Conservation (phyloP, 2,329 filamentous ascomycete genomes). For the Verticillium albo-atrum region DNA sequence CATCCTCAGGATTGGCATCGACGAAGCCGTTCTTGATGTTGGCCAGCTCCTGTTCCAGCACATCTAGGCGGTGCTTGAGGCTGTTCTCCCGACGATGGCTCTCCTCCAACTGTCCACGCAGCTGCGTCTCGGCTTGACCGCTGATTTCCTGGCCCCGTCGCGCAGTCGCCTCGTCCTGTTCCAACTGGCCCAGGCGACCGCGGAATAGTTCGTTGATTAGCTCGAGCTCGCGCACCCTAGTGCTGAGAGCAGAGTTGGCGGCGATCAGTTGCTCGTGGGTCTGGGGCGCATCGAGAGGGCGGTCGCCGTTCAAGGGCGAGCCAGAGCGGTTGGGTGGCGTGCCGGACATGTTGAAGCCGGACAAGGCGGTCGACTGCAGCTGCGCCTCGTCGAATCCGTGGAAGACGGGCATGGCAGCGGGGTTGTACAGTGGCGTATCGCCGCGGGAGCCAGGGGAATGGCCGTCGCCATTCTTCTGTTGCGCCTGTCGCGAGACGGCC, state of each 20-base stretch:
- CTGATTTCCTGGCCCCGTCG: slow-evolving; percentile 56
- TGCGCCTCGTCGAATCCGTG: slow-evolving; percentile 70
- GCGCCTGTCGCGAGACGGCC: slow-evolving; percentile 55
- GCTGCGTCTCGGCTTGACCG: slow-evolving; percentile 48
- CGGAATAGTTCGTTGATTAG: slow-evolving; percentile 85
- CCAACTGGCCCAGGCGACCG: slow-evolving; percentile 72
- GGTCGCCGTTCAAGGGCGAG: slow-evolving; percentile 52
- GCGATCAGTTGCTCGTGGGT: slow-evolving; percentile 76
- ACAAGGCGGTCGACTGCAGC: slow-evolving; percentile 53
- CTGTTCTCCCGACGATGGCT: slow-evolving; percentile 74
- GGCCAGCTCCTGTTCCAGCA: slow-evolving; percentile 61
- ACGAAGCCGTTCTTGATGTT: slow-evolving; percentile 13
- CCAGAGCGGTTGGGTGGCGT: slow-evolving; percentile 47
- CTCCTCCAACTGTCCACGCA: slow-evolving; percentile 65
- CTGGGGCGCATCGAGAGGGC: slow-evolving; percentile 66
- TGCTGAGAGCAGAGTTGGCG: slow-evolving; percentile 84
- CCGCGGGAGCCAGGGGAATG: slow-evolving; percentile 77
- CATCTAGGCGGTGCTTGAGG: slow-evolving; percentile 76
- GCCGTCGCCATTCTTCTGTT: slow-evolving; percentile 71
- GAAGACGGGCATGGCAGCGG: slow-evolving; percentile 69
- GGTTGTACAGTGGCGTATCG: slow-evolving; percentile 71
- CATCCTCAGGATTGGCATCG: slow-evolving; percentile 4
- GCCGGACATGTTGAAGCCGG: slow-evolving; percentile 46
- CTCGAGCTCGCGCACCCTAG: slow-evolving; percentile 89
- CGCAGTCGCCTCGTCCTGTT: slow-evolving; percentile 68